Conservation (phyloP, 371 early-diverging fungal species). For the Apophysomyces sp. region DNA sequence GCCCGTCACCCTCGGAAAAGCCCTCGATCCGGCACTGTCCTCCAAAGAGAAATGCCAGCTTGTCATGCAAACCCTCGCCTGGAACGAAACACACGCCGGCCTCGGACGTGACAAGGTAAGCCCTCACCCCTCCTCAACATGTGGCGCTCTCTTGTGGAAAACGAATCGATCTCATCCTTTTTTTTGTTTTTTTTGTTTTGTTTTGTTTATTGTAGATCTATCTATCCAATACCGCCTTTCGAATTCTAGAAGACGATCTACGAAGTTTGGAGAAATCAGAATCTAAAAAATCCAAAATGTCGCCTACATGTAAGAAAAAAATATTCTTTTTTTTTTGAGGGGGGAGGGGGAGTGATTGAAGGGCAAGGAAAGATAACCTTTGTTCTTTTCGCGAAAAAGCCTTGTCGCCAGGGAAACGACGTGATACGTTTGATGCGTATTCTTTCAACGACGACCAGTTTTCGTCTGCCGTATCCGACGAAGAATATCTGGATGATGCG, state of each 20-base stretch:
- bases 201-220: constrained; percentile 43
- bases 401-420: constrained; percentile 8
- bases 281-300: constrained; percentile 43
- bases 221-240: constrained; percentile 73
- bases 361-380: neutral
- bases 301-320: constrained; percentile 12
- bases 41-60: constrained; percentile 51
- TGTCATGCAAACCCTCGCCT: constrained; percentile 55
- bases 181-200: neutral
- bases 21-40: constrained; percentile 36
- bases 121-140: neutral
- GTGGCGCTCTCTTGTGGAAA: neutral
- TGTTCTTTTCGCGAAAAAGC: neutral
- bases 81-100: constrained; percentile 62
- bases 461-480: constrained; percentile 34
- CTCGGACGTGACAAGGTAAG: constrained; percentile 59
- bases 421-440: constrained; percentile 27
- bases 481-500: constrained; percentile 25
- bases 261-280: constrained; percentile 46
- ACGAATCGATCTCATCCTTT: neutral
- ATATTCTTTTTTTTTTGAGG: neutral
- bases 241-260: constrained; percentile 64
- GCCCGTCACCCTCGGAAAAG: constrained; percentile 40
- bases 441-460: constrained; percentile 37
- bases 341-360: no score